Percentiles rank a stretch among this genome's conserved stretches.
Conservation (phyloP, 2,329 filamentous ascomycete genomes). For the Verticillium alfalfae region DNA sequence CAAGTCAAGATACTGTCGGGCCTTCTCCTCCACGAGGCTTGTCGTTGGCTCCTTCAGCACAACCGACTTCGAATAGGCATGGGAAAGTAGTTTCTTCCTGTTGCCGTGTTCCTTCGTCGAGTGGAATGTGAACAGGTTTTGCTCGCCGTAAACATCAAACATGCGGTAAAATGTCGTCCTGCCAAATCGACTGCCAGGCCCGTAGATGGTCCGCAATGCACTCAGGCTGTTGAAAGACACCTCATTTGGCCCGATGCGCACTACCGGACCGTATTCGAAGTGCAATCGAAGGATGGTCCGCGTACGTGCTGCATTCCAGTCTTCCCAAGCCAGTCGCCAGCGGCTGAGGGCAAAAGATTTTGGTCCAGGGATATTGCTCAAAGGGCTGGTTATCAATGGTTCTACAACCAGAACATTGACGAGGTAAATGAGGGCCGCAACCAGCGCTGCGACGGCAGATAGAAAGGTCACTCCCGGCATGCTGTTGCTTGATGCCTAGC, state of each 20-base stretch:
- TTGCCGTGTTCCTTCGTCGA: conserved; percentile 35
- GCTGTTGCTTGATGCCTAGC: too few species aligned
- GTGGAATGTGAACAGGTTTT: conserved; percentile 47
- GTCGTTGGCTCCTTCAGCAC: conserved; percentile 19
- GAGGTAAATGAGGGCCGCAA: background rate
- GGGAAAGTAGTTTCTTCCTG: conserved; percentile 45
- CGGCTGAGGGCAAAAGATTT: conserved; percentile 32
- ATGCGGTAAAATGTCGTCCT: conserved; percentile 47
- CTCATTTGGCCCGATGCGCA: conserved; percentile 41
- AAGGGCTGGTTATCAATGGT: background rate
- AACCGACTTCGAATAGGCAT: conserved; percentile 45
- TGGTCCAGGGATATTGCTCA: conserved; percentile 27
- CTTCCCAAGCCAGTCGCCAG: conserved; percentile 38
- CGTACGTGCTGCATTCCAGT: conserved; percentile 30
- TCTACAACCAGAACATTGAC: background rate
- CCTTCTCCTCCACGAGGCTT: conserved; percentile 13
- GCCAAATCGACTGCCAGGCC: conserved; percentile 44
- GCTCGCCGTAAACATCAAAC: conserved; percentile 47
- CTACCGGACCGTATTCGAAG: conserved; percentile 34
- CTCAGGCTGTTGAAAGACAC: conserved; percentile 33
- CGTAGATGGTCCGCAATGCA: conserved; percentile 48
- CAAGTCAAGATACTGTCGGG: conserved; percentile 29
- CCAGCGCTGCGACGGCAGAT: background rate
- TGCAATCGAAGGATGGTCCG: conserved; percentile 35
- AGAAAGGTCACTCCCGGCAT: background rate